Conservation (phyloP, 139 green algal genomes). For the Chlorella sp. region DNA sequence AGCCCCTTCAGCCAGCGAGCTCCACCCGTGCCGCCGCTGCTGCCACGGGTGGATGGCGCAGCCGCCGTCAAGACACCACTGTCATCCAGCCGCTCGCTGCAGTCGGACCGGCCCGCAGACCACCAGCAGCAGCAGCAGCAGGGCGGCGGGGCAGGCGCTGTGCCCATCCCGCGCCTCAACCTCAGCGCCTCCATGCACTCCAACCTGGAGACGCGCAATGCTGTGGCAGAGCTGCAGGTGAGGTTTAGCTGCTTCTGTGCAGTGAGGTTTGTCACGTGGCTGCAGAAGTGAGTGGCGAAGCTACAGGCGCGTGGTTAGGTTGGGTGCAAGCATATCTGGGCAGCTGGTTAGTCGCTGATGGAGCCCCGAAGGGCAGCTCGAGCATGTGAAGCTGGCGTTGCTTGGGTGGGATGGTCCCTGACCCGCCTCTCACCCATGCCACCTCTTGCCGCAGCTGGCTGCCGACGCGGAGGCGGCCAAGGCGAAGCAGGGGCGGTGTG, state of each 20-base stretch:
- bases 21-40: background rate
- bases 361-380: too few relatives aligned
- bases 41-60: background rate
- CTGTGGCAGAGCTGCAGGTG: slow-evolving; percentile 36
- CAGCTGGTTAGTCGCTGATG: too few relatives aligned
- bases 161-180: slow-evolving; percentile 23
- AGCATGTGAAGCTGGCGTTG: too few relatives aligned
- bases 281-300: background rate
- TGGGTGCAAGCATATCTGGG: too few relatives aligned
- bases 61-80: too few relatives aligned
- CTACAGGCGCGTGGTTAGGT: too few relatives aligned
- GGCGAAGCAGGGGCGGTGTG: slow-evolving; percentile 7
- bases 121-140: background rate
- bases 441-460: slow-evolving; percentile 10
- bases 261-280: background rate
- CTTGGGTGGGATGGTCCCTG: background rate
- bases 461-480: slow-evolving; percentile 26
- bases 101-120: too few relatives aligned
- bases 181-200: slow-evolving; percentile 26
- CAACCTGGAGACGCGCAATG: slow-evolving; percentile 35
- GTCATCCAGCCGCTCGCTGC: too few relatives aligned
- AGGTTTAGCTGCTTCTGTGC: background rate
- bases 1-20: background rate
- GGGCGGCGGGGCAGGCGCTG: too few relatives aligned
- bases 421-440: background rate